Base-by-base conservation (phyloP, 805 yeast species). In the Lipomyces starkeyi region DNA sequence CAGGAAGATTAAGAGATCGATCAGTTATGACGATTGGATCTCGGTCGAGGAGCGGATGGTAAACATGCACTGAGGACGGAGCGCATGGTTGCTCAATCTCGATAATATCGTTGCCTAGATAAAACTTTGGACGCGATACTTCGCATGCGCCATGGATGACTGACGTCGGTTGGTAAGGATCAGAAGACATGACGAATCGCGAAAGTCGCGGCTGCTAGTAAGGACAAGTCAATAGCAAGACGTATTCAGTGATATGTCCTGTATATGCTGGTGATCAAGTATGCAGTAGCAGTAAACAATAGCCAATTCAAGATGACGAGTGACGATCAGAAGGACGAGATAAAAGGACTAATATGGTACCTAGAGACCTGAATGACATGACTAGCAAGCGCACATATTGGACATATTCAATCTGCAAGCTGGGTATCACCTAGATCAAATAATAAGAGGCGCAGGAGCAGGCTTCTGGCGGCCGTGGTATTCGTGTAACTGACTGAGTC, bases 51-150 rank as follows among this genome's bases (percentile, higher is more conserved):
- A 43, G 22, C 9, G 49, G 9, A 8, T 2, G 49, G 49, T 43
- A 43, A n/a, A 17, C 8, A 13, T n/a, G 49, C 49, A 7, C 20
- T 8, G 49, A 17, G 49, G 49, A 43, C 22, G 14, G 49, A 20
- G 60, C 8, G 7, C 8, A 13, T 13, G 49, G 34, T 22, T 57
- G 60, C 29, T 34, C 60, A 25, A 27, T 57, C 27, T 34, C 60
- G 7, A 25, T 29, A 20, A 29, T 13, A 59, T 66, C 69, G 35
- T 57, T 54, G 40, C 67, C 69, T 43, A 63, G 62, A 34, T 59
- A 66, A 58, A 66, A 66, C 27, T 47, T 56, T 34, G 66, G 66
- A 14, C 66, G 59, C 47, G 58, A 47, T 29, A 13, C 49, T 17
- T 43, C 49, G 6, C 49, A 13, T 6, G 22, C 58, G 58, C 34